Base-by-base conservation (phyloP, 1,284 basidiomycete genomes). In the Microbotryum saponariae region DNA sequence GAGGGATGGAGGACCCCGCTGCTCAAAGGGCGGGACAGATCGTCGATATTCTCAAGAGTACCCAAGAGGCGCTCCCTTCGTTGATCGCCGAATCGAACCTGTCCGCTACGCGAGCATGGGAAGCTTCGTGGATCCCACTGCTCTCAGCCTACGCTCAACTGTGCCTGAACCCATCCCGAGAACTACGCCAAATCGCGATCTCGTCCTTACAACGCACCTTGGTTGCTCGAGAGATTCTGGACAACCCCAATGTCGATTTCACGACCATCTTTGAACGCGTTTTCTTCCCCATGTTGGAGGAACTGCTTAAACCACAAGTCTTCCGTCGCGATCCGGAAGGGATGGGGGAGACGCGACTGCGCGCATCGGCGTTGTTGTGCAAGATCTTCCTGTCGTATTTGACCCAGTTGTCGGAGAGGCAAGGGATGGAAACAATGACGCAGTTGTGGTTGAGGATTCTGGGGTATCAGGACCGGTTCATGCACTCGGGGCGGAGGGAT, bases 351-450 rank as follows among this genome's bases (percentile, higher is more conserved):
- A 93, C 90, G 23, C 83, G 93, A 10, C 76, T 96, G 48, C 83
- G 90, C 48, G 90, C 89, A 2, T 89, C 87, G 16, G 88, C 88
- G 20, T 77, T 98, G 54, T 79, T 97, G 29, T 96, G 91, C 82
- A 97, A 97, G 77, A 85, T 86, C 6, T 97, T 98, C 78, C 87
- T 98, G 81, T 91, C 96, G 72, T 87, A 92, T 66, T 86, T 93
- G 65, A 81, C 88, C 33, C 82, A 86, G 45, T 85, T 93, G 62
- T 81, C 79, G 62, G 80, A 83, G 70, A 78, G 78, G n/a, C 79
- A 82, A 50, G 79, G 81, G n/a, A 65, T 70, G 58, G 65, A 70
- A 16, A 87, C 88, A 70, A 84, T 94, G 65, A 80, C 85, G 27
- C 79, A 86, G 33, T 74, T 94, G 53, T 98, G 96, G 88, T 85